Evolutionary conservation across 371 early-diverging fungal genomes (phyloP), one percentile per base, ranked within the genome.

Genomic region (Amoeboaphelidium occidentale): DNA sequence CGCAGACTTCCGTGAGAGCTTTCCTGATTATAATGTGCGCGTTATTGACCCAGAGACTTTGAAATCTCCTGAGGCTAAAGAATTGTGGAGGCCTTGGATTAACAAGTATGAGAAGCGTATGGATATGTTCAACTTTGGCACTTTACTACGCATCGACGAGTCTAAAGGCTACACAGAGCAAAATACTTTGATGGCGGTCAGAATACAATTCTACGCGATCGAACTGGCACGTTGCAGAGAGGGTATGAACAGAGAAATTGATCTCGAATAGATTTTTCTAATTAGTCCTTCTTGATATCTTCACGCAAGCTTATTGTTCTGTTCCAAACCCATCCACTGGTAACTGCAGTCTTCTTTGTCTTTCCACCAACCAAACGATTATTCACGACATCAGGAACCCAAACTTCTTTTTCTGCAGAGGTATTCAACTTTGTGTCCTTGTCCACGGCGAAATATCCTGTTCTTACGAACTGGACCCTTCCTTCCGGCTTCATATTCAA

Each of bases 391-490:
- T 32, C 39, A 32, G 39, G n/a, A n/a, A n/a, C n/a, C n/a, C n/a
- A n/a, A n/a, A n/a, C n/a, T n/a, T n/a, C n/a, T n/a, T n/a, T n/a
- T n/a, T n/a, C n/a, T n/a, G n/a, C n/a, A n/a, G n/a, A n/a, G n/a
- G n/a, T n/a, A 51, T 70, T 68, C 42, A 86, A 45, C 3, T 69
- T 72, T 4, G 81, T 72, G 63, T 93, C 92, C 58, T 70, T 73
- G 60, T 97, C 99, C 26, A 96, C 69, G 61, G 90, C 81, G 66
- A 93, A 98, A 72, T 96, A 98, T 13, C 96, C 99, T 17, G 89
- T 77, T 45, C 99, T 76, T 23, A 85, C 73, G 60, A 94, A 86
- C 73, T 98, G 99, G 76, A 85, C 39, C 14, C 43, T 43, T 20
- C 14, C 13, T 46, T 23, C 27, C 21, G 1, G 28, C 13, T 24